These are phyloP conservation scores for Cryoendolithus antarcticus DNA, from an alignment of 2,329 filamentous ascomycete genomes.

Conservation along the genomic window DNA sequence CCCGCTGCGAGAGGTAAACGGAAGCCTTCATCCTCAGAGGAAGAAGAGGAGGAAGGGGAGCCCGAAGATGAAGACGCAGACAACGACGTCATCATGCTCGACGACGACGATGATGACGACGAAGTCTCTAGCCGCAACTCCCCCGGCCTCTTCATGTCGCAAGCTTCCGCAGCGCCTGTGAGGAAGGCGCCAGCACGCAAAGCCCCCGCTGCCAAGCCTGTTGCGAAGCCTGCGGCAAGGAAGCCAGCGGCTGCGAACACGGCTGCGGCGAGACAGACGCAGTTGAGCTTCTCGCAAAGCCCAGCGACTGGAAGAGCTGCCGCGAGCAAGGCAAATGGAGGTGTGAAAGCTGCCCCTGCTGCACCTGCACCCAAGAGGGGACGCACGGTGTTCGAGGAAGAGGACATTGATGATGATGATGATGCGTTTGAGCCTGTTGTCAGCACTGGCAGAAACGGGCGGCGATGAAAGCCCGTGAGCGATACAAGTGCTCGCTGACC, in stretches of 20 bases:
- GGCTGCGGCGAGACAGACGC: constrained; percentile 24
- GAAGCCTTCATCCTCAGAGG: constrained; percentile 26
- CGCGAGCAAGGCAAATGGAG: background rate
- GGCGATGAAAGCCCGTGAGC: too few relatives aligned
- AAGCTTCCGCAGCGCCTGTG: constrained; percentile 12
- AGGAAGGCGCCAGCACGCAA: constrained; percentile 12
- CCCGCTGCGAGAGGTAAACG: constrained; percentile 27
- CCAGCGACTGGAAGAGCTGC: background rate
- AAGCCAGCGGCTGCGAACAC: background rate
- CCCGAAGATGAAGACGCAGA: constrained; percentile 13
- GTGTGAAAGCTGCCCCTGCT: background rate
- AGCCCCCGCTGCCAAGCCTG: constrained; percentile 1
- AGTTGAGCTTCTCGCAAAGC: constrained; percentile 30
- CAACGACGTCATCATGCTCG: constrained; percentile 29
- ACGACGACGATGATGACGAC: constrained; percentile 31
- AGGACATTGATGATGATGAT: constrained; percentile 27
- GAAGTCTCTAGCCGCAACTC: constrained; percentile 26
- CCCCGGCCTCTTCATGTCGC: constrained; percentile 30
- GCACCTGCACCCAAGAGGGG: constrained; percentile 14
- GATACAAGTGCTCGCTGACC: too few relatives aligned
- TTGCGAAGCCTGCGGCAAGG: constrained; percentile 7
- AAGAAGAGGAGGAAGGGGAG: constrained; percentile 28
- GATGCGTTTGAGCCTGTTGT: constrained; percentile 23
- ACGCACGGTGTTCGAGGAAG: constrained; percentile 28
- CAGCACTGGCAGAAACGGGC: too few relatives aligned